Percentiles rank a stretch among this genome's conserved stretches.
Conservation (phyloP, 164 flowering plant genomes). For the Cinnamomum micranthum region DNA sequence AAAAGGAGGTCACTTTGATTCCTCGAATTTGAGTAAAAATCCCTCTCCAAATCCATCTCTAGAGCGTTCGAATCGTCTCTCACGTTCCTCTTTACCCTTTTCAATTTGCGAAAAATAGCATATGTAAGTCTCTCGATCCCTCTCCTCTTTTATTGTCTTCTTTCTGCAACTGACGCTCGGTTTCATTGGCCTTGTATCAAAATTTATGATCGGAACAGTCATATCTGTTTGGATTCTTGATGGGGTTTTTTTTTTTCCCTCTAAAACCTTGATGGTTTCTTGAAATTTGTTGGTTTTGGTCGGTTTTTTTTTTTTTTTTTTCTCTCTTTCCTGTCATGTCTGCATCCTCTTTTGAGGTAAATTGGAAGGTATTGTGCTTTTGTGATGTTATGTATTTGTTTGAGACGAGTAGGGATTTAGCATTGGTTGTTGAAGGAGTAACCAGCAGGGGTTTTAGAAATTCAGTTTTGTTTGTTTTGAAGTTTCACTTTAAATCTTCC, state of each 20-base stretch:
- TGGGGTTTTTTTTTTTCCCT: neutral
- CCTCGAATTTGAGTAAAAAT: neutral
- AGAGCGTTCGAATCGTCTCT: neutral
- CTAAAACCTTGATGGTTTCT: neutral
- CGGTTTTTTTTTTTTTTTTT: neutral
- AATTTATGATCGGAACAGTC: neutral
- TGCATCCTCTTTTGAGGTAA: too few relatives aligned
- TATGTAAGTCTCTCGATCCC: neutral
- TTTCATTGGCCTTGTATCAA: neutral
- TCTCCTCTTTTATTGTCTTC: neutral
- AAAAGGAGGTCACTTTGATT: neutral
- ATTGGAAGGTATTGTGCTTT: neutral
- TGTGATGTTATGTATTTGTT: neutral
- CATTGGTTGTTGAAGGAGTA: neutral
- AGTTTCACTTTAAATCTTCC: neutral
- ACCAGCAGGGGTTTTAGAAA: neutral
- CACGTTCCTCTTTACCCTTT: neutral
- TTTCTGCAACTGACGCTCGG: neutral
- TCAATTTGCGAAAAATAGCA: neutral
- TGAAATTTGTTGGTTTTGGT: neutral
- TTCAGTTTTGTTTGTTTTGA: neutral
- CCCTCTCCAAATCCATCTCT: neutral
- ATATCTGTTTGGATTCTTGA: neutral
- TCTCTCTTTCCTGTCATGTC: too few relatives aligned
- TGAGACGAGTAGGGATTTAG: neutral